These are phyloP conservation scores for Cercospora sp. DNA, from an alignment of 2,329 filamentous ascomycete species.

Conservation along the genomic window DNA sequence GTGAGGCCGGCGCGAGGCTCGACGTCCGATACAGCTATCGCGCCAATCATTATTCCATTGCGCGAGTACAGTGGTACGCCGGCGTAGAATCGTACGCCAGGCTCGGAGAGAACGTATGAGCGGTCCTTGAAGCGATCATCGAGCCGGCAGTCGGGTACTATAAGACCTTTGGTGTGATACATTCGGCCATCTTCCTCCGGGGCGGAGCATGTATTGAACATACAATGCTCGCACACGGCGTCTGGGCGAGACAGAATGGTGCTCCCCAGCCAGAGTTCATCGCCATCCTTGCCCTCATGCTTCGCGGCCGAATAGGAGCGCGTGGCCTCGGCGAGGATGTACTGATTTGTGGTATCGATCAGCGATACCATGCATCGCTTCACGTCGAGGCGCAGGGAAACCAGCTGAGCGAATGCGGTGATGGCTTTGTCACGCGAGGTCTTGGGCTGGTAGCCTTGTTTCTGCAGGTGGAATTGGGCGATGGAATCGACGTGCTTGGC, in stretches of 20 bases:
- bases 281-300: conserved; percentile 37
- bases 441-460: conserved; percentile 28
- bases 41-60: conserved; percentile 59
- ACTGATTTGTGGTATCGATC: conserved; percentile 52
- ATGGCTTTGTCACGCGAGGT: conserved; percentile 39
- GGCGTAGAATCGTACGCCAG: conserved; percentile 51
- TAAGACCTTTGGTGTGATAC: conserved; percentile 23
- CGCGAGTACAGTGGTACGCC: conserved; percentile 62
- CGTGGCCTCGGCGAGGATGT: conserved; percentile 54
- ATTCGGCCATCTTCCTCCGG: conserved; percentile 23
- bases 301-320: conserved; percentile 40
- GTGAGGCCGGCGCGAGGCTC: conserved; percentile 55
- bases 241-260: conserved; percentile 39
- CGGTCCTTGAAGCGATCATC: conserved; percentile 39
- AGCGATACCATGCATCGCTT: conserved; percentile 45
- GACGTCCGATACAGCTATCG: conserved; percentile 61
- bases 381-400: conserved; percentile 40
- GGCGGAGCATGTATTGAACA: conserved; percentile 18
- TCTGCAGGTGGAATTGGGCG: conserved; percentile 26
- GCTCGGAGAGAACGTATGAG: conserved; percentile 32
- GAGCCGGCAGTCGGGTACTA: conserved; percentile 34
- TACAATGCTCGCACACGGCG: conserved; percentile 39
- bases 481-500: conserved; percentile 32
- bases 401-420: conserved; percentile 50
- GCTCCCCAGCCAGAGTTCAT: conserved; percentile 39